These are phyloP conservation scores for Phytophthora agathidicida DNA, from an alignment of 352 stramenopile genomes.

Conservation along the genomic window DNA sequence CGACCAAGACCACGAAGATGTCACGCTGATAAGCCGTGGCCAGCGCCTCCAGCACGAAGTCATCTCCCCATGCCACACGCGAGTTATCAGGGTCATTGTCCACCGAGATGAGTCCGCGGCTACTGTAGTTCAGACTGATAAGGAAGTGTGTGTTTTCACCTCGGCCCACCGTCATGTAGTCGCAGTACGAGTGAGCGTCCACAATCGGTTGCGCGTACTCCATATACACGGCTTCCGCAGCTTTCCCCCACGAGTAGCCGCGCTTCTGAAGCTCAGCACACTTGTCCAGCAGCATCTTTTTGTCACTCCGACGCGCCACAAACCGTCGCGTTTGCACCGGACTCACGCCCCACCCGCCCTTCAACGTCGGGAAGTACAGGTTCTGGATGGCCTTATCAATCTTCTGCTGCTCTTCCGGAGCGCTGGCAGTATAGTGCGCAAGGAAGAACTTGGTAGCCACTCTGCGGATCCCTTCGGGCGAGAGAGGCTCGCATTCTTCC, in stretches of 20 bases:
- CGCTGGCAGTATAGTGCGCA: conserved; percentile 66
- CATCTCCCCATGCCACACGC: conserved; percentile 87
- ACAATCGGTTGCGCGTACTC: conserved; percentile 72
- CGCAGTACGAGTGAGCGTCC: conserved; percentile 80
- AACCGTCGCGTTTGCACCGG: conserved; percentile 83
- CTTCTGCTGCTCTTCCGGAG: conserved; percentile 67
- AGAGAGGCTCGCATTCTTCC: conserved; percentile 81
- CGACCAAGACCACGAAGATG: conserved; percentile 89
- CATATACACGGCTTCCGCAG: conserved; percentile 81
- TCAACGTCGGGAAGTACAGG: conserved; percentile 83
- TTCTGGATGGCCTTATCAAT: conserved; percentile 88
- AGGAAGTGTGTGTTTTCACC: conserved; percentile 81
- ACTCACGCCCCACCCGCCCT: conserved; percentile 85
- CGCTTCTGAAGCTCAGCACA: conserved; percentile 80
- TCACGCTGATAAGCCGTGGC: conserved; percentile 88
- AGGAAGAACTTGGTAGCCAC: conserved; percentile 84
- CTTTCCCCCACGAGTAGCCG: conserved; percentile 77
- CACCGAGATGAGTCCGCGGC: conserved; percentile 76
- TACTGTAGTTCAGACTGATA: conserved; percentile 84
- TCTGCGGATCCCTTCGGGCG: conserved; percentile 67
- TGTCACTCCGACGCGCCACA: conserved; percentile 67
- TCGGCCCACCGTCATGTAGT: conserved; percentile 86
- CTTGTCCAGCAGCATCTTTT: conserved; percentile 78
- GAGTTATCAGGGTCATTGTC: conserved; percentile 81
- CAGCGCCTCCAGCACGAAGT: conserved; percentile 85